phyloP scores from a whole-genome alignment of 1,284 basidiomycete species.

The Amylostereum areolatum region DNA sequence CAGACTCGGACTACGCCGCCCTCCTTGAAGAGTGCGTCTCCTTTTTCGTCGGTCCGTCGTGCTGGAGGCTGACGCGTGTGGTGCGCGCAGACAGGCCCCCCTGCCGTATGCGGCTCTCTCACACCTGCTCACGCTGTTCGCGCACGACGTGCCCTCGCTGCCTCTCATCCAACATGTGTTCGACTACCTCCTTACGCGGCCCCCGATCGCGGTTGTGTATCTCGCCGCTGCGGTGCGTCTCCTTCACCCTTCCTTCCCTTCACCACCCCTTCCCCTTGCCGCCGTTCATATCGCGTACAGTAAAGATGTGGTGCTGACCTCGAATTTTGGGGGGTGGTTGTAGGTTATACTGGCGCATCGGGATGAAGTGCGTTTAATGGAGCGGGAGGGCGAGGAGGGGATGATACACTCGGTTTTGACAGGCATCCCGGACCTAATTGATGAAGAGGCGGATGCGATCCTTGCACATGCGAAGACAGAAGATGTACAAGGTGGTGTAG shows the following conservation, averaged over 20 bases:
- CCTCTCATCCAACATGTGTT: constrained; percentile 84
- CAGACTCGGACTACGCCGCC: constrained; percentile 66
- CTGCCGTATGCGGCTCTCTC: constrained; percentile 86
- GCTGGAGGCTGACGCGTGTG: constrained; percentile 7
- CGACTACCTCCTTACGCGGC: constrained; percentile 80
- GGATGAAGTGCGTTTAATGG: constrained; percentile 47
- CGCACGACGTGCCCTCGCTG: constrained; percentile 85
- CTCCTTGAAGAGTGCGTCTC: constrained; percentile 59
- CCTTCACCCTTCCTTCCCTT: neutral
- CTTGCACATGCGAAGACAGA: too few relatives aligned
- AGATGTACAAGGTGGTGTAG: too few relatives aligned
- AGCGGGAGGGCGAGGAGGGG: constrained; percentile 66
- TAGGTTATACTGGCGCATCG: constrained; percentile 62
- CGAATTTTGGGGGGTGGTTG: too few relatives aligned
- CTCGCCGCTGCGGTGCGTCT: constrained; percentile 71
- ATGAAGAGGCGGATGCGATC: constrained; percentile 19
- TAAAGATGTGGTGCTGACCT: too few relatives aligned
- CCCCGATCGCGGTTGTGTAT: constrained; percentile 79
- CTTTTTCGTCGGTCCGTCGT: neutral
- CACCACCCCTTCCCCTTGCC: neutral
- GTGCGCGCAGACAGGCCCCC: constrained; percentile 40
- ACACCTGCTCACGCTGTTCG: constrained; percentile 86
- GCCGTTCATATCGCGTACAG: too few relatives aligned
- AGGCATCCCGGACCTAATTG: constrained; percentile 59
- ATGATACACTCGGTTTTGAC: constrained; percentile 84